Base-by-base conservation (phyloP, 2,329 filamentous ascomycete genomes). In the Rhinocladiella similis region DNA sequence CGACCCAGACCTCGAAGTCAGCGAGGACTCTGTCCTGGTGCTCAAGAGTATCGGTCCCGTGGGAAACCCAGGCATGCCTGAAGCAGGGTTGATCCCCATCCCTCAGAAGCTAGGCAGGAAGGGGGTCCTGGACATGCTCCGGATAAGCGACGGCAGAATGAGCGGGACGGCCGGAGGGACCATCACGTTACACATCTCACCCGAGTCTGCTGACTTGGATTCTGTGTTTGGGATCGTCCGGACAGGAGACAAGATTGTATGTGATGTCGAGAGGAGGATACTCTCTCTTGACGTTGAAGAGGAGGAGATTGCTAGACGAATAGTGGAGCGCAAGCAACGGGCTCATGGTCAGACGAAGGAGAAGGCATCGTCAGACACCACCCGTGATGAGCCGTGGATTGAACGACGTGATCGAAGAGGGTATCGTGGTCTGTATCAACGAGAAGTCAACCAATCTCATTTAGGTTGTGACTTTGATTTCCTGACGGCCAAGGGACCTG, bases 81-180 rank as follows among this genome's bases (percentile, higher is more conserved):
- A 81, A 65, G 77, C 78, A 1, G 78, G 78, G 0, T 66, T 80
- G 7, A 78, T 81, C 22, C 79, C 78, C 0, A 77, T 80, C 13
- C 78, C 79, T 0, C 70, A 75, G 14, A 82, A 81, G 56, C 68
- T 82, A 2, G 75, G 70, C 5, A 66, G 65, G 1, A 65, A 73
- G 53, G 80, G 80, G 0, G 77, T 82, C 1, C 72, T 70, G 22
- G 79, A 82, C 62, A 82, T 83, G 80, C 64, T 83, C 25, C 70
- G 80, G 1, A 66, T 83, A 3, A 79, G 75, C 0, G 80, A 83
- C 67, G 80, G 80, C 1, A 70, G 80, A 19, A 83, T 83, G 79
- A 78, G 74, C 27, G 80, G 80, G 0, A 83, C 80, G 3, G 80
- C 80, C 1, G 80, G 80, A 0, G 80, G 80, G 3, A 82, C 80